Conservation (phyloP, 2,329 filamentous ascomycete genomes). For the Sclerotiophoma versabilis region DNA sequence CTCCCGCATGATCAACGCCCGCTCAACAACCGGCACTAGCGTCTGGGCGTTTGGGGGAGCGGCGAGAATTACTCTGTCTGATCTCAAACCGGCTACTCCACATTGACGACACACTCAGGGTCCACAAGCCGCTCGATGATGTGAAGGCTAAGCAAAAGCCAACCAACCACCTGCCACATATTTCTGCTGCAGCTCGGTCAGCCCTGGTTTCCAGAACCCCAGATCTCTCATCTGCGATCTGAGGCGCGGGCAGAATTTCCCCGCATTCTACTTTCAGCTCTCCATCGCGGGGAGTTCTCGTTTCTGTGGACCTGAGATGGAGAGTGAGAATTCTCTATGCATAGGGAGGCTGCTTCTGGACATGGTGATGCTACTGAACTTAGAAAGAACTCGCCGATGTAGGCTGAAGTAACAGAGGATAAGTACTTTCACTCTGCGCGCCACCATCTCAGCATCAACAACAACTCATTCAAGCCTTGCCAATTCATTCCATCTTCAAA, state of each 20-base stretch:
- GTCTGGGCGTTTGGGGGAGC: slow-evolving; percentile 12
- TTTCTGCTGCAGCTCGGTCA: slow-evolving; percentile 19
- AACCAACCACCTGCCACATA: slow-evolving; percentile 35
- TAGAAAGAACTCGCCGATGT: slow-evolving; percentile 15
- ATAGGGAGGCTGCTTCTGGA: slow-evolving; percentile 7
- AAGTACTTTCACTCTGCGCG: slow-evolving; percentile 15
- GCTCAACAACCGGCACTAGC: slow-evolving; percentile 19
- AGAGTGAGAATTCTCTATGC: slow-evolving; percentile 23
- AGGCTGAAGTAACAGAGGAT: slow-evolving; percentile 33
- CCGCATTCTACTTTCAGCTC: slow-evolving; percentile 24
- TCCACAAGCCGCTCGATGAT: slow-evolving; percentile 23
- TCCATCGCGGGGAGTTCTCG: slow-evolving; percentile 21
- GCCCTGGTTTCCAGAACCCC: slow-evolving; percentile 29
- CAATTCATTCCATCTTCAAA: neutral
- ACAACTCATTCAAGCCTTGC: neutral
- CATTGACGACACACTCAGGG: slow-evolving; percentile 18
- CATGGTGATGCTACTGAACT: slow-evolving; percentile 6
- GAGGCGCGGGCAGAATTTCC: slow-evolving; percentile 40
- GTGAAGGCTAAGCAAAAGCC: slow-evolving; percentile 22
- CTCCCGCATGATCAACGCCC: slow-evolving; percentile 23
- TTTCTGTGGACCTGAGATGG: slow-evolving; percentile 29
- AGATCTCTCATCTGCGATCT: slow-evolving; percentile 17
- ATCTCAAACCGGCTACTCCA: slow-evolving; percentile 17
- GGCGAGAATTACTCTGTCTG: slow-evolving; percentile 40
- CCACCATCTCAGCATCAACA: slow-evolving; percentile 3